Base-by-base conservation (phyloP, 257 asterid species). In the Nicotiana tomentosiformis region DNA sequence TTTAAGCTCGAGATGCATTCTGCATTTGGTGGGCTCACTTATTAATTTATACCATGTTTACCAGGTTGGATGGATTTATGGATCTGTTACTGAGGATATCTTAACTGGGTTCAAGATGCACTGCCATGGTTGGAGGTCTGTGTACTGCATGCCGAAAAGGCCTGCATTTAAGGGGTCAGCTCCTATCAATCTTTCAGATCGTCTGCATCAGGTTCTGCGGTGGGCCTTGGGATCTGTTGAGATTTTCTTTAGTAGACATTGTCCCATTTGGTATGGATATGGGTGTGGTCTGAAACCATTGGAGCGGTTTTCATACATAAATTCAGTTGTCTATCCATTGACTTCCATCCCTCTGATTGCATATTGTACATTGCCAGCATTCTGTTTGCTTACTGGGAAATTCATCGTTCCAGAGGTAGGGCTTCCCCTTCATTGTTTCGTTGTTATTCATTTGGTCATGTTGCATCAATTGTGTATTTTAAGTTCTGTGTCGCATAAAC, bases 171-270 rank as follows among this genome's bases (percentile, higher is more conserved):
- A 86, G 77, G 89, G 89, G 26, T 86, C 89, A 1, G 89, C 89
- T 78, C 89, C 89, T 39, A 84, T 86, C 60, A 86, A 86, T 82
- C 89, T 86, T 84, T 84, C 89, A 3, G 89, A 86, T 78, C 89
- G 86, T 70, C 33, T 87, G 79, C 85, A 87, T 81, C 89, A 84
- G 81, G 87, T 87, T 77, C 89, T 87, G 49, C 87, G 89, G 53
- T 87, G 89, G 89, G 89, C 89, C 37, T 65, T 87, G 81, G 87
- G 89, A 82, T 87, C 89, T 0, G 89, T 87, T 67, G 89, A 87
- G 56, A 87, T 87, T 78, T 81, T 84, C 77, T 82, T 87, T 64
- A 87, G 89, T 78, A 82, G 69, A 77, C 89, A 87, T 79, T 87
- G 89, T 57, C 89, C 89, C 65, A 87, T 82, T 79, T 87, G 89